Base-by-base conservation (phyloP, 1,284 basidiomycete genomes). In the Fomitopsis betulina region DNA sequence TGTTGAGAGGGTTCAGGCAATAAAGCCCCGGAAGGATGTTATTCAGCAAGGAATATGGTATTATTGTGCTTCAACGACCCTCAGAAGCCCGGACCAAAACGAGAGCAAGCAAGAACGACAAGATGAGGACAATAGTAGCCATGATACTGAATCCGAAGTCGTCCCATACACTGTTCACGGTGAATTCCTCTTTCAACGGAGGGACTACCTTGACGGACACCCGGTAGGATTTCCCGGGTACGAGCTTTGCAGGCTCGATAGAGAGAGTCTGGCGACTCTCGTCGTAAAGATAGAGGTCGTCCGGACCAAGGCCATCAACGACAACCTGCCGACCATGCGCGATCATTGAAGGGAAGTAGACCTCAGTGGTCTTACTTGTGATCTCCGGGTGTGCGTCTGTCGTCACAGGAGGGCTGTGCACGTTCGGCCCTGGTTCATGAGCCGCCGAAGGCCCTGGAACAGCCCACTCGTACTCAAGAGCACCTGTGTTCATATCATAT, bases 311-410 rank as follows among this genome's bases (percentile, higher is more conserved):
- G 0, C 86, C 87, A 33, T 74, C 69, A 0, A 92, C 81, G 15
- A 84, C 62, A 17, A 92, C 65, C 62, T 79, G 77, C 54, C 87
- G 74, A 0, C 81, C 82, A n/a, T 77, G 76, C 3, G 83, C 75
- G 30, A 91, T 69, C 61, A 78, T 69, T 1, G 81, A 79, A 1
- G 93, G 93, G 9, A 94, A 65, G 75, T 87, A 96, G 54, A 95
- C 85, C 71, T 94, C 92, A 12, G 93, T 94, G 63, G 88, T 82
- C 49, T 78, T 74, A 7, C 81, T 77, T 33, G 67, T 74, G 30
- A 86, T 71, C 2, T 66, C 60, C 0, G 75, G 73, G 60, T 78
- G 75, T 0, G 70, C 71, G 1, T 47, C 45, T 2, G 45, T 21
- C 9, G 66, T 54, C 19, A 74, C 69, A 2, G 81, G 79, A 0